Conservation (phyloP, 164 flowering plant genomes). For the Taxillus chinensis region DNA sequence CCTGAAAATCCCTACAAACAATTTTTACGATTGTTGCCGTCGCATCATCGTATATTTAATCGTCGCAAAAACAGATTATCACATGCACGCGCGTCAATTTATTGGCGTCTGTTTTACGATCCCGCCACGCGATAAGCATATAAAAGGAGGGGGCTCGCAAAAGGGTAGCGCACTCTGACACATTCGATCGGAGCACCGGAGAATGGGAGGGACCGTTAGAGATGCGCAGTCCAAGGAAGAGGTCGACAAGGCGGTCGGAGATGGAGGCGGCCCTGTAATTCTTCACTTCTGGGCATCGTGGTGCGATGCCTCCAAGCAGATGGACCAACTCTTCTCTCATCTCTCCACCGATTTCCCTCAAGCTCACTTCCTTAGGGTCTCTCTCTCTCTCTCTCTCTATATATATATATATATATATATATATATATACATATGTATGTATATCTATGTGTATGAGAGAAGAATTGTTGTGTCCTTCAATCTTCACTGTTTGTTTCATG, state of each 20-base stretch:
- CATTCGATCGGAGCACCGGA: no score
- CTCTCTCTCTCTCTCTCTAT: slow-evolving; percentile 4
- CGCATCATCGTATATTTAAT: background rate
- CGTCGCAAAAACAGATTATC: background rate
- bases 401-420: no score
- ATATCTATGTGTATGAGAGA: no score
- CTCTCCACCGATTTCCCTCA: slow-evolving; percentile 87
- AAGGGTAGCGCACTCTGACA: no score
- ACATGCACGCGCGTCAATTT: background rate
- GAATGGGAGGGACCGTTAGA: slow-evolving; percentile 66
- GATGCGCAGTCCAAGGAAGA: slow-evolving; percentile 68
- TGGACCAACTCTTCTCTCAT: slow-evolving; percentile 90
- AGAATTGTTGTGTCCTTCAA: no score
- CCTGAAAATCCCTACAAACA: background rate
- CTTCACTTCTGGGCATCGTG: slow-evolving; percentile 97
- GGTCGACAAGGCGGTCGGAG: slow-evolving; percentile 26
- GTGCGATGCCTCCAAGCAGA: slow-evolving; percentile 97
- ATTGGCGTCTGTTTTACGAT: background rate
- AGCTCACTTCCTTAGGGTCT: slow-evolving; percentile 66
- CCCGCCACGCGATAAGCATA: background rate
- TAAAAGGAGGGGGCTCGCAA: background rate
- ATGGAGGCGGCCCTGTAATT: slow-evolving; percentile 35
- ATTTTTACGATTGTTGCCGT: background rate
- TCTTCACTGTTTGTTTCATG: no score
- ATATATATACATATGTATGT: no score